Evolutionary conservation across 768 basidiomycete genomes (phyloP).

Genomic region (Tricholoma flavovirens): DNA sequence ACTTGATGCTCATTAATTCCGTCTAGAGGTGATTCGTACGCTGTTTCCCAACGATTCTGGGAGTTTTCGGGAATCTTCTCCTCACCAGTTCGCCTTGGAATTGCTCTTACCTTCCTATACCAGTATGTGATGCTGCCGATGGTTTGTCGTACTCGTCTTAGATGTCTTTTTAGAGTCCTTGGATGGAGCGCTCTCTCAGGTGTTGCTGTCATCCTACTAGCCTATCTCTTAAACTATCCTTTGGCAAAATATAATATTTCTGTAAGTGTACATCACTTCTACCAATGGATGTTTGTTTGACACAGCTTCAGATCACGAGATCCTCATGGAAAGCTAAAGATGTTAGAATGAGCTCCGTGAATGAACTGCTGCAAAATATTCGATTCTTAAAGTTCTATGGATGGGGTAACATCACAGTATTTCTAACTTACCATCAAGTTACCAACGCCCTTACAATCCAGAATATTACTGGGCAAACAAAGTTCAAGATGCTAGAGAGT

Average conservation of each 20-base stretch:
- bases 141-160: conserved; percentile 1
- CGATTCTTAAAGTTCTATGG: conserved; percentile 72
- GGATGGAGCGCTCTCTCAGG: conserved; percentile 78
- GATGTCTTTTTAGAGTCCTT: conserved; percentile 42
- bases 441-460: conserved; percentile 15
- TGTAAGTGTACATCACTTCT: conserved; percentile 30
- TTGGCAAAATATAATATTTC: conserved; percentile 60
- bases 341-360: conserved; percentile 61
- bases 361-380: conserved; percentile 72
- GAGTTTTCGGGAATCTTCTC: conserved; percentile 60
- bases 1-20: conserved; percentile 4
- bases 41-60: conserved; percentile 69
- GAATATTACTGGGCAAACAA: conserved; percentile 58
- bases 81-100: conserved; percentile 56
- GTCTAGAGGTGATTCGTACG: conserved; percentile 61
- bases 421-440: not conserved
- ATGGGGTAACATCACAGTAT: conserved; percentile 46
- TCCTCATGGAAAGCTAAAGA: conserved; percentile 62
- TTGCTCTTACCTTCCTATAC: conserved; percentile 69
- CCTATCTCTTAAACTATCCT: conserved; percentile 61
- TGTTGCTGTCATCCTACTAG: conserved; percentile 56
- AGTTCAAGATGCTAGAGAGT: conserved; percentile 47
- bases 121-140: conserved; percentile 36
- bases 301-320: conserved; percentile 40
- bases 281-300: not conserved